These are phyloP conservation scores for Diplotaxis tenuifolia DNA, from an alignment of 345 rosid species.

Conservation along the genomic window DNA sequence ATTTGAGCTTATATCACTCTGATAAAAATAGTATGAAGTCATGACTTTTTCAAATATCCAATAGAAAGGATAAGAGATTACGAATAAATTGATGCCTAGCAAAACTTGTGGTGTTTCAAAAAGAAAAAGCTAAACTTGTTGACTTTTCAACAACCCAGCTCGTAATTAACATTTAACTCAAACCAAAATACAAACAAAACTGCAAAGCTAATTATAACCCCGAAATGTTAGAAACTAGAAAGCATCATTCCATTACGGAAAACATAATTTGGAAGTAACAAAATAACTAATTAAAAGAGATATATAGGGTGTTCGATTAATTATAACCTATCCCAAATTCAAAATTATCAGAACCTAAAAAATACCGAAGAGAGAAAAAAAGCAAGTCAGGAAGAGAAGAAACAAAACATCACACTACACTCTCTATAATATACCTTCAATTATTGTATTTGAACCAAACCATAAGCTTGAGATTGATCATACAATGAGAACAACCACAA, in stretches of 20 bases:
- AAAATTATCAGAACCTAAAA: conserved; percentile 13
- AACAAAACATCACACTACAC: conserved; percentile 24
- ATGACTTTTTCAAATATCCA: neutral
- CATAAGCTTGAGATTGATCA: conserved; percentile 3
- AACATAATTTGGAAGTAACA: neutral
- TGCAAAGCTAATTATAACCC: conserved; percentile 20
- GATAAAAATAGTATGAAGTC: neutral
- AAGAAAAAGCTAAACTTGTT: no score
- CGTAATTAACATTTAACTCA: neutral
- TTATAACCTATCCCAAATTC: conserved; percentile 25
- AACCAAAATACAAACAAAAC: conserved; percentile 14
- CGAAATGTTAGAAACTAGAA: conserved; percentile 17
- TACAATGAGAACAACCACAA: conserved; percentile 1
- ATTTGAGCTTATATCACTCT: neutral
- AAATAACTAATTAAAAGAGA: neutral
- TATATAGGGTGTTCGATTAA: conserved; percentile 14
- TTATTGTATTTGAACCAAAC: conserved; percentile 19
- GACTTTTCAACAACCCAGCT: neutral
- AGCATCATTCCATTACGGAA: conserved; percentile 7
- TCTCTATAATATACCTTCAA: conserved; percentile 24
- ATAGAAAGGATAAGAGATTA: conserved; percentile 5
- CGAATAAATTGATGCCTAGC: neutral
- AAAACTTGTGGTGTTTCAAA: neutral
- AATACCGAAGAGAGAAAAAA: neutral
- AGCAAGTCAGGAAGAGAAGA: neutral